These are phyloP conservation scores for Saccharomycopsis oosterbeekiorum DNA, from an alignment of 805 yeast genomes.

Conservation along the genomic window DNA sequence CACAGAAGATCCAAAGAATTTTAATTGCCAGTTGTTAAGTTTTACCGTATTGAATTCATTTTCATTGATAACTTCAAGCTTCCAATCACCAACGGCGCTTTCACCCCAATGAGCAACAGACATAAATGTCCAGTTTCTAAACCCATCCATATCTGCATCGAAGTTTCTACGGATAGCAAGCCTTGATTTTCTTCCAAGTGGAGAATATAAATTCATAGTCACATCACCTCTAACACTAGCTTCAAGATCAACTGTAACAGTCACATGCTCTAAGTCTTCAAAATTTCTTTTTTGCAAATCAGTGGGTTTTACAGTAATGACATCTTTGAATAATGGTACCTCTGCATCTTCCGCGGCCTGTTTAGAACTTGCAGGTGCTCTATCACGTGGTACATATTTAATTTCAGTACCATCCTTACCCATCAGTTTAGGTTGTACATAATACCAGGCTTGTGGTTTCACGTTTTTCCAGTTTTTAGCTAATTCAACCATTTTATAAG, in stretches of 20 bases:
- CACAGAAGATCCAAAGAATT: conserved; percentile 70
- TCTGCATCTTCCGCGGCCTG: conserved; percentile 8
- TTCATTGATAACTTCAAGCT: conserved; percentile 46
- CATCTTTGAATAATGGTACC: conserved; percentile 24
- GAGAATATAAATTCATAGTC: conserved; percentile 57
- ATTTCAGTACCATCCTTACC: conserved; percentile 20
- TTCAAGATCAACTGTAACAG: conserved; percentile 64
- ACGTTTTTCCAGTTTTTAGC: conserved; percentile 75
- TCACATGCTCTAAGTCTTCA: conserved; percentile 74
- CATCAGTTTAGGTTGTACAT: conserved; percentile 35
- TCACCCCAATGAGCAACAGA: conserved; percentile 99
- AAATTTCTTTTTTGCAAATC: conserved; percentile 49
- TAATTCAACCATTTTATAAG: conserved; percentile 57
- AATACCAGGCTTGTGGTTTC: conserved; percentile 86
- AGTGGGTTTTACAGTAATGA: conserved; percentile 36
- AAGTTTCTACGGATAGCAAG: conserved; percentile 57
- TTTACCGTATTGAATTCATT: conserved; percentile 29
- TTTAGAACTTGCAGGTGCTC: background rate
- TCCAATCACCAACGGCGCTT: conserved; percentile 74
- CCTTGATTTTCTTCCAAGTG: conserved; percentile 61
- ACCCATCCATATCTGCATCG: conserved; percentile 53
- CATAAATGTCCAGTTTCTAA: conserved; percentile 83
- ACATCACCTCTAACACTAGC: conserved; percentile 62
- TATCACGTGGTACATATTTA: background rate
- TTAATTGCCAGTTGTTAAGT: conserved; percentile 64